A percentile compares a stretch with the other conserved stretches of the same genome.
Evolutionary conservation across 192 early-diverging fungal genomes (phyloP).

Genomic region (Coemansia umbellata): DNA sequence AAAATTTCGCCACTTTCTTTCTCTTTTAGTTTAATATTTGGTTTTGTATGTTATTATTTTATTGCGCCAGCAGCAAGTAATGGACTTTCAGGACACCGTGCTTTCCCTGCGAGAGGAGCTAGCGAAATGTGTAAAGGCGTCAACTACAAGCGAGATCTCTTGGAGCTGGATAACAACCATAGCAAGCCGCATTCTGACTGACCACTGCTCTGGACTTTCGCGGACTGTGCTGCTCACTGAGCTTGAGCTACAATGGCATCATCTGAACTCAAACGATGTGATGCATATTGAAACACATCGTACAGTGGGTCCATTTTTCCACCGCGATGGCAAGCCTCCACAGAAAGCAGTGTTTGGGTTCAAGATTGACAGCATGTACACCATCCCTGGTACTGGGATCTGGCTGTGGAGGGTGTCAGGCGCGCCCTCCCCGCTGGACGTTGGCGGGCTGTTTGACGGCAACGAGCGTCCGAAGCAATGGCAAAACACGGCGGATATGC

Average conservation of each 20-base stretch:
- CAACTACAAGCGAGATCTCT: slow-evolving; percentile 17
- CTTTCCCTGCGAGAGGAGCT: slow-evolving; percentile 19
- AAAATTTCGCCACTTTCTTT: neutral
- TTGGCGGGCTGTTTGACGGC: neutral
- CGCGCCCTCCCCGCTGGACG: slow-evolving; percentile 14
- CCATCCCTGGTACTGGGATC: slow-evolving; percentile 18
- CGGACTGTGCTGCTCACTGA: slow-evolving; percentile 39
- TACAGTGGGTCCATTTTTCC: slow-evolving; percentile 26
- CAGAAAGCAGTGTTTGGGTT: slow-evolving; percentile 15
- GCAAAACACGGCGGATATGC: slow-evolving; percentile 7
- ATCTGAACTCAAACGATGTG: slow-evolving; percentile 11
- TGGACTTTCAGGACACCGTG: slow-evolving; percentile 28
- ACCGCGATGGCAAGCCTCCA: slow-evolving; percentile 13
- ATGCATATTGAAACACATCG: slow-evolving; percentile 13
- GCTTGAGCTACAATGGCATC: slow-evolving; percentile 37
- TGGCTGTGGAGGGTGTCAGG: slow-evolving; percentile 41
- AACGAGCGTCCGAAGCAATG: neutral
- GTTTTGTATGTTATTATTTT: neutral
- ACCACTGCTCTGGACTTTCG: slow-evolving; percentile 28
- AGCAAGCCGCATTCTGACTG: slow-evolving; percentile 7
- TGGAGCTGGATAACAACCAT: slow-evolving; percentile 33
- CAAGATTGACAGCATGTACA: slow-evolving; percentile 10
- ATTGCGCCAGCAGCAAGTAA: no score
- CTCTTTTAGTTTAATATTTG: neutral
- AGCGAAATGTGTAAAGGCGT: slow-evolving; percentile 2